A percentile compares a stretch with the other conserved stretches of the same genome.
Conservation (phyloP, 2,329 filamentous ascomycete genomes). For the Fusarium scirpi region DNA sequence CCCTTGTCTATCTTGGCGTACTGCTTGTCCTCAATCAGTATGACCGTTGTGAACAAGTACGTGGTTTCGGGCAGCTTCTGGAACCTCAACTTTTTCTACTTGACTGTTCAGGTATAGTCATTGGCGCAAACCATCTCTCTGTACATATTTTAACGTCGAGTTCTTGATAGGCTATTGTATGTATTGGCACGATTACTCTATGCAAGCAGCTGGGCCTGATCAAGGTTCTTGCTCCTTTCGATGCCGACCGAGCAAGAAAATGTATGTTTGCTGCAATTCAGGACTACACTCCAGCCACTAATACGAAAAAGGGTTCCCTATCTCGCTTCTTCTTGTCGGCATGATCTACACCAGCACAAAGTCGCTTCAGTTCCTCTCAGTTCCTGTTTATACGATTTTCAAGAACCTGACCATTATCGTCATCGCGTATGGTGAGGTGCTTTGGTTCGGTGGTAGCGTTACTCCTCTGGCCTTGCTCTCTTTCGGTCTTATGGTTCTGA, state of each 20-base stretch:
- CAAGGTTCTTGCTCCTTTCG: slow-evolving; percentile 83
- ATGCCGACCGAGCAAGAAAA: slow-evolving; percentile 88
- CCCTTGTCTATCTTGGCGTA: slow-evolving; percentile 86
- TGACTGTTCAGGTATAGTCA: slow-evolving; percentile 84
- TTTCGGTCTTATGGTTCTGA: slow-evolving; percentile 96
- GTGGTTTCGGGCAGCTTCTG: slow-evolving; percentile 90
- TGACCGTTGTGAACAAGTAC: slow-evolving; percentile 99
- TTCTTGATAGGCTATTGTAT: slow-evolving; percentile 80
- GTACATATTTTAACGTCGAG: slow-evolving; percentile 13
- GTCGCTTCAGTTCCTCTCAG: slow-evolving; percentile 94
- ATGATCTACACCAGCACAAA: slow-evolving; percentile 99
- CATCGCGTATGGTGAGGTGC: slow-evolving; percentile 96
- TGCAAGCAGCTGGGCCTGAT: slow-evolving; percentile 88
- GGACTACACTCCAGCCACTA: slow-evolving; percentile 19
- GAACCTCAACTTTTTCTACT: slow-evolving; percentile 96
- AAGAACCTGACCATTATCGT: slow-evolving; percentile 99
- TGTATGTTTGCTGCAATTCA: slow-evolving; percentile 67
- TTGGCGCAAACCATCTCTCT: background rate
- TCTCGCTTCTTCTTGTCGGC: slow-evolving; percentile 93
- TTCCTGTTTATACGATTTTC: slow-evolving; percentile 99
- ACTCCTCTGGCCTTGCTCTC: slow-evolving; percentile 89
- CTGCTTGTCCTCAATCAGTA: slow-evolving; percentile 95
- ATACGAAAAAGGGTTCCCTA: slow-evolving; percentile 82
- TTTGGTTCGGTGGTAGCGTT: slow-evolving; percentile 97
- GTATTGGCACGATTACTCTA: slow-evolving; percentile 83